Evolutionary conservation across 2,329 filamentous ascomycete genomes (phyloP).

Genomic region (Hymenoscyphus albidus): DNA sequence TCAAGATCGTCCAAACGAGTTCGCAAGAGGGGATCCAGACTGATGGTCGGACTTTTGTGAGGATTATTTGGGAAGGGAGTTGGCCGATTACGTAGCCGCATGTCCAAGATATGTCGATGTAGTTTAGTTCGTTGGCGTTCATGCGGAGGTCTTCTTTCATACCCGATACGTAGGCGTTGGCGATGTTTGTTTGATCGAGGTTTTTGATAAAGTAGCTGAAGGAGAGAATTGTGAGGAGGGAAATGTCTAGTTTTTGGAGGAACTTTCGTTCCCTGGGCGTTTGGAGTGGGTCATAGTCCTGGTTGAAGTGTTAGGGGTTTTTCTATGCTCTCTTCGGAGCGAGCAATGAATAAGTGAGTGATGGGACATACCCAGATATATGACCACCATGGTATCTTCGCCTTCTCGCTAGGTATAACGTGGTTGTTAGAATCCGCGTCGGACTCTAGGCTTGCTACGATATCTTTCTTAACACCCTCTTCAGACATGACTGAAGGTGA

Average conservation of each 20-base stretch:
- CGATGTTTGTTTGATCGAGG: conserved; percentile 30
- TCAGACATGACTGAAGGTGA: neutral
- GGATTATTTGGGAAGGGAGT: conserved; percentile 39
- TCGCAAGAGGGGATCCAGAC: conserved; percentile 43
- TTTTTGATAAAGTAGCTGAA: conserved; percentile 34
- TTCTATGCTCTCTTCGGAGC: neutral
- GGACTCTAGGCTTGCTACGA: conserved; percentile 2
- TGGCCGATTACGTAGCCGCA: conserved; percentile 55
- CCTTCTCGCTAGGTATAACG: conserved; percentile 4
- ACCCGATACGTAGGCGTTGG: conserved; percentile 42
- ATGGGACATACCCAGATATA: conserved; percentile 27
- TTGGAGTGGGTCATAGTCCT: conserved; percentile 29
- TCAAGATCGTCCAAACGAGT: conserved; percentile 35
- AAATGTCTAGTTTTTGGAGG: conserved; percentile 29
- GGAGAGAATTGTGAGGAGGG: conserved; percentile 29
- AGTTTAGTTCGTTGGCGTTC: conserved; percentile 39
- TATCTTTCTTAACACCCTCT: neutral
- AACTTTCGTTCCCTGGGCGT: conserved; percentile 25
- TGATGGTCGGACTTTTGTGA: conserved; percentile 41
- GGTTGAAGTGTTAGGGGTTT: neutral
- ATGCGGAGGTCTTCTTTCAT: conserved; percentile 48
- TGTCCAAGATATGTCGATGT: conserved; percentile 42
- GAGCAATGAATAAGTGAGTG: neutral
- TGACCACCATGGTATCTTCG: conserved; percentile 29
- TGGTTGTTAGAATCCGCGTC: conserved; percentile 15